Evolutionary conservation across 2,329 filamentous ascomycete species (phyloP), one percentile per base, ranked within the genome.

Genomic region (Pseudogymnoascus sp.): DNA sequence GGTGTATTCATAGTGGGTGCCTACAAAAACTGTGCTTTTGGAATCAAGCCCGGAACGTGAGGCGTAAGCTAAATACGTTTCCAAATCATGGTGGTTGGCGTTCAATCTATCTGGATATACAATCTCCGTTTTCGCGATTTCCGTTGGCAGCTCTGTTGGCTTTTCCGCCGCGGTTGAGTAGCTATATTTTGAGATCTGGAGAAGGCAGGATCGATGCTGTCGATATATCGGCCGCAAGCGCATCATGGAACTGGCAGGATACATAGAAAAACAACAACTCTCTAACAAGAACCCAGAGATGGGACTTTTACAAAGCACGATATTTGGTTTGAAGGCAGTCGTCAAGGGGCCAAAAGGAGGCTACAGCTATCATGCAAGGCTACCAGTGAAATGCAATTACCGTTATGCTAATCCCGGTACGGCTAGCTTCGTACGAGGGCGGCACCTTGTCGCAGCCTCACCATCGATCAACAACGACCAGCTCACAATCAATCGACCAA

Each of bases 1-100:
- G 0, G 79, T 85, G 77, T 93, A 93, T 74, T 95, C 90, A 76
- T 90, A 93, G 72, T 83, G 83, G 0, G 89, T 93, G 67, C 90
- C 90, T 44, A 86, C 78, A 72, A 86, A 93, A 50, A 85, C 80
- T 0, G 84, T 85, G 15, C 82, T 85, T 4, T 73, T 76, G 0
- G 77, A 74, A 66, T 83, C 79, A 21, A 91, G 78, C 0, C 80
- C 78, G 0, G 77, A 80, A 60, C 82, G 81, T 28, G 67, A 67
- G 4, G 86, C 86, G 73, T 92, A 86, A 26, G 80, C 77, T 28
- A 89, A 74, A 72, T 91, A 93, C 0, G 86, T 83, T 1, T 78
- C 68, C 3, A 91, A 79, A 69, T 88, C 82, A 67, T 84, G 77
- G 73, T 93, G 90, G 53, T 83, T 74, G 23, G 75, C 72, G 50